Evolutionary conservation across 306 rosid species (phyloP).

Genomic region (Vigna mungo): DNA sequence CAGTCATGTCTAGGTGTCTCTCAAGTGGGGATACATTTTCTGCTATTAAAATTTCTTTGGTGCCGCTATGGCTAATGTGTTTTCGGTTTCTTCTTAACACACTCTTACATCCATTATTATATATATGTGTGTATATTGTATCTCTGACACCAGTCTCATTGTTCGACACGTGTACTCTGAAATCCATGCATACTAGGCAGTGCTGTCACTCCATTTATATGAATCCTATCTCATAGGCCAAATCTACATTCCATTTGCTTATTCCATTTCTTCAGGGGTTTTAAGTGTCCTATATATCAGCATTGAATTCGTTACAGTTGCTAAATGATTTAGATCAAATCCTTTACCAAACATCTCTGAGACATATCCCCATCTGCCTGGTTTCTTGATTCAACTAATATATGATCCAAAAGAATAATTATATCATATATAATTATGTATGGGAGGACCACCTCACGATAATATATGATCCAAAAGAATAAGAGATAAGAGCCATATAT

Average conservation of each 20-base stretch:
- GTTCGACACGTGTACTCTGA: slow-evolving; percentile 45
- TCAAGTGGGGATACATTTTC: no score
- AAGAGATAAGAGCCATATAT: slow-evolving; percentile 3
- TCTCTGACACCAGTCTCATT: slow-evolving; percentile 9
- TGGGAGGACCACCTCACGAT: not conserved
- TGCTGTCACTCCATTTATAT: slow-evolving; percentile 25
- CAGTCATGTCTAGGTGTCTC: no score
- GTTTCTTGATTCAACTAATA: not conserved
- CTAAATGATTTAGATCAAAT: slow-evolving; percentile 21
- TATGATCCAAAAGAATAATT: no score
- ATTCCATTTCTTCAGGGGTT: not conserved
- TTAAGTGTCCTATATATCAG: slow-evolving; percentile 31
- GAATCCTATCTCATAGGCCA: slow-evolving; percentile 58
- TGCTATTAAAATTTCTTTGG: no score
- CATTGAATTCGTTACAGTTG: not conserved
- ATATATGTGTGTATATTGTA: no score
- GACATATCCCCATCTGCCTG: slow-evolving; percentile 39
- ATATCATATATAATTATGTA: not conserved
- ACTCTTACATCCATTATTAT: no score
- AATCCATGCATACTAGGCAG: not conserved
- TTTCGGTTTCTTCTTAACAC: no score
- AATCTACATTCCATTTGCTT: slow-evolving; percentile 42
- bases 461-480: slow-evolving; percentile 2
- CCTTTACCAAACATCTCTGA: slow-evolving; percentile 1
- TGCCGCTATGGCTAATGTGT: no score